Evolutionary conservation across 768 basidiomycete genomes (phyloP).

Genomic region (Auricularia sp.): DNA sequence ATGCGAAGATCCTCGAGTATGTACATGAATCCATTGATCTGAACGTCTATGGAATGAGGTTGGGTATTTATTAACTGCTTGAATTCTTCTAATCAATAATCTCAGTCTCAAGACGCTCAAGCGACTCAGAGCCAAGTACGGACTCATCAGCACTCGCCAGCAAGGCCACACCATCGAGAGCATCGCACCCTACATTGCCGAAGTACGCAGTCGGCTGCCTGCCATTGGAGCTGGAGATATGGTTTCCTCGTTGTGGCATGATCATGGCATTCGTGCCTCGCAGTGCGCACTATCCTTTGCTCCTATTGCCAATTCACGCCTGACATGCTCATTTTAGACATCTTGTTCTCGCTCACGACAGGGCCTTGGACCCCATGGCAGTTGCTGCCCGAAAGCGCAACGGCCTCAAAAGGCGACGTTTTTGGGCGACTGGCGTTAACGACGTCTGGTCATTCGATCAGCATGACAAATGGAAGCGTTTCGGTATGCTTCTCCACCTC

Average conservation of each 20-base stretch:
- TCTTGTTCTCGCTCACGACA: neutral
- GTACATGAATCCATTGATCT: neutral
- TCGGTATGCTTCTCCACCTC: constrained; percentile 11
- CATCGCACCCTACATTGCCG: neutral
- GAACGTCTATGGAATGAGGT: neutral
- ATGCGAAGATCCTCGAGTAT: neutral
- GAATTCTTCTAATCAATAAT: neutral
- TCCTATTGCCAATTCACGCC: neutral
- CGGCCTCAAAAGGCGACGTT: constrained; percentile 16
- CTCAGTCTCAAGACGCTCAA: neutral
- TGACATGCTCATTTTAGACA: neutral
- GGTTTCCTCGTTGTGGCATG: neutral
- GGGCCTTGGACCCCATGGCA: neutral
- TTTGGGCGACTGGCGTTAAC: constrained; percentile 12
- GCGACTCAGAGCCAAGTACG: neutral
- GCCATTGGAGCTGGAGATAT: neutral
- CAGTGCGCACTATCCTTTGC: neutral
- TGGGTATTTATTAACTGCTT: neutral
- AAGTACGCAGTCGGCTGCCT: neutral
- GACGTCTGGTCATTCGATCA: constrained; percentile 16
- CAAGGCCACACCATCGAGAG: neutral
- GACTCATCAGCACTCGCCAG: neutral
- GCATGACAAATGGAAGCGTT: constrained; percentile 15
- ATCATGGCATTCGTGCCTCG: neutral
- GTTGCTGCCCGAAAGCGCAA: constrained; percentile 7